Evolutionary conservation across 2,329 filamentous ascomycete species (phyloP).

Genomic region (Penicillium sp.): DNA sequence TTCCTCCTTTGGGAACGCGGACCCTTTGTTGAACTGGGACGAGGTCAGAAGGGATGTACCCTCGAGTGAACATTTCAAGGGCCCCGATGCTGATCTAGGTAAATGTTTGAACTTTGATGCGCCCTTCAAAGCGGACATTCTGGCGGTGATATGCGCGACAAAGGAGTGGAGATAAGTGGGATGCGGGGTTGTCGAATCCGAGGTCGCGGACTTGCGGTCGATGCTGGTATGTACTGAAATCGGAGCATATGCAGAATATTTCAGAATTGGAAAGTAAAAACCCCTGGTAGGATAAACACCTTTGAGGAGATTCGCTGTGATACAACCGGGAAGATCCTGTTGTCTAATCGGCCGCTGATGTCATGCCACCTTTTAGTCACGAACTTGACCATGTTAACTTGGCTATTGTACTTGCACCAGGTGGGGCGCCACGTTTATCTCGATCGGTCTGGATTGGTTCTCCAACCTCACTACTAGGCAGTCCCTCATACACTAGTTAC

Average conservation of each 20-base stretch:
- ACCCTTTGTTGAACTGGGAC: conserved; percentile 80
- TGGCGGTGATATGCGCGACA: not conserved
- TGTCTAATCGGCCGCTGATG: not conserved
- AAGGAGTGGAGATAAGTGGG: not conserved
- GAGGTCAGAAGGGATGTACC: conserved; percentile 59
- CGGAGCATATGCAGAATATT: not conserved
- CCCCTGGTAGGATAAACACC: not conserved
- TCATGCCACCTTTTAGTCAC: not conserved
- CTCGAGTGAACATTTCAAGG: conserved; percentile 36
- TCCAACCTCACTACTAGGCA: not conserved
- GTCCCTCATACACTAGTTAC: too few species aligned
- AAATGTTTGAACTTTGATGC: conserved; percentile 32
- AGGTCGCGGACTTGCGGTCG: not conserved
- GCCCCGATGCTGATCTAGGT: conserved; percentile 36
- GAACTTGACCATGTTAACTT: not conserved
- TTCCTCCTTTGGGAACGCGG: conserved; percentile 72
- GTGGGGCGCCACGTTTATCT: not conserved
- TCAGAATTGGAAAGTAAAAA: too few species aligned
- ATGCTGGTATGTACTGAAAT: too few species aligned
- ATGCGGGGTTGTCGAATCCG: not conserved
- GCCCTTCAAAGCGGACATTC: not conserved
- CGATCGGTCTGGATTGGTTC: not conserved
- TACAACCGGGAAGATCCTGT: conserved; percentile 1
- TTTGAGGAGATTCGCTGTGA: not conserved
- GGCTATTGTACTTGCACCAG: not conserved